Evolutionary conservation across 2,329 filamentous ascomycete species (phyloP).

Genomic region (Pseudopithomyces maydicus): DNA sequence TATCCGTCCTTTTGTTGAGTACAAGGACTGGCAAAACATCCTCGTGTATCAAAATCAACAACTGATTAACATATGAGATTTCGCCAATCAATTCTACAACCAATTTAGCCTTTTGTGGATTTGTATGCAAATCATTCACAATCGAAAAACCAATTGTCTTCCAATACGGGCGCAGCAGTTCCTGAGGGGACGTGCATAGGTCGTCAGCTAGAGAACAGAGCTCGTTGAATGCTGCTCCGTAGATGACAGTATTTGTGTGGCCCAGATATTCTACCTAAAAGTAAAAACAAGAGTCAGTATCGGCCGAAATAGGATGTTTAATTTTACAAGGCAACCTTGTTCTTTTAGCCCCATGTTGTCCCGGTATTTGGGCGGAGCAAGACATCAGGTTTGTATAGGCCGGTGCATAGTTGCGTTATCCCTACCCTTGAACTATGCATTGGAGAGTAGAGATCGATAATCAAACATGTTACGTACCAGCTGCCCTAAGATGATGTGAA

Average conservation of each 20-base stretch:
- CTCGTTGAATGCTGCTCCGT: slow-evolving; percentile 83
- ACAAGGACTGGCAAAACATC: slow-evolving; percentile 88
- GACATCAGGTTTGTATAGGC: too few species aligned
- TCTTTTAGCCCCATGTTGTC: too few species aligned
- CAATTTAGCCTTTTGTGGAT: slow-evolving; percentile 80
- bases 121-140: slow-evolving; percentile 77
- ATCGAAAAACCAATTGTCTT: slow-evolving; percentile 79
- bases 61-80: slow-evolving; percentile 68
- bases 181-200: slow-evolving; percentile 65
- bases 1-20: slow-evolving; percentile 74
- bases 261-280: slow-evolving; percentile 72
- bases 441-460: too few species aligned
- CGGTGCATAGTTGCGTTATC: too few species aligned
- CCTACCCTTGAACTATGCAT: too few species aligned
- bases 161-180: slow-evolving; percentile 88
- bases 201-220: slow-evolving; percentile 73
- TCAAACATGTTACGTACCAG: slow-evolving; percentile 56
- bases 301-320: too few species aligned
- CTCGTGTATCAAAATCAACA: slow-evolving; percentile 76
- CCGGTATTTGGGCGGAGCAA: too few species aligned
- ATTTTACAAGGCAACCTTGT: too few species aligned
- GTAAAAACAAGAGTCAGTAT: too few species aligned
- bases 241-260: slow-evolving; percentile 78
- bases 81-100: slow-evolving; percentile 77
- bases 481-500: slow-evolving; percentile 83